Evolutionary conservation across 805 yeast genomes (phyloP).

Genomic region (Cyberlindnera bimundalis): DNA sequence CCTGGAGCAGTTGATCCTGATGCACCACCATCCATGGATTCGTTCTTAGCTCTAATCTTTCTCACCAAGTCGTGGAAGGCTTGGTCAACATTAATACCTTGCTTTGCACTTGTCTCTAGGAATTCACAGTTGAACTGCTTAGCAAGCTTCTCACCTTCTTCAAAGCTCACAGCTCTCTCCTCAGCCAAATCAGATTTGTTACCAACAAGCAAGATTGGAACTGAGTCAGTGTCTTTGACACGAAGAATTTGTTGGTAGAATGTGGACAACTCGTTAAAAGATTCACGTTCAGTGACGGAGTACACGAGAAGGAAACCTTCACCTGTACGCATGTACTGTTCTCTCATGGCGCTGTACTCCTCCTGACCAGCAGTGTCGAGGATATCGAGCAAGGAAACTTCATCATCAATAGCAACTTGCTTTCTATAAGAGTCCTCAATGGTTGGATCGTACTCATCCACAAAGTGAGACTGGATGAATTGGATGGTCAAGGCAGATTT

Average conservation of each 20-base stretch:
- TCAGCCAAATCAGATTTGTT: constrained; percentile 73
- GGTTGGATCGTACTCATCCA: constrained; percentile 97
- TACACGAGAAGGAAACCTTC: constrained; percentile 91
- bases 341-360: constrained; percentile 90
- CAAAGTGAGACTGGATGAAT: constrained; percentile 90
- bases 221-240: constrained; percentile 71
- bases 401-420: constrained; percentile 78
- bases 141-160: constrained; percentile 63
- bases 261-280: constrained; percentile 79
- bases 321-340: constrained; percentile 94
- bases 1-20: constrained; percentile 3
- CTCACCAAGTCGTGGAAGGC: constrained; percentile 71
- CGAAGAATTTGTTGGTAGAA: constrained; percentile 78
- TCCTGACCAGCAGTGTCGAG: constrained; percentile 99
- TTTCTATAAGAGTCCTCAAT: constrained; percentile 91
- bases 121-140: constrained; percentile 66
- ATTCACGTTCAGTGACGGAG: constrained; percentile 77
- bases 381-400: constrained; percentile 76
- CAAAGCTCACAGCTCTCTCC: constrained; percentile 69
- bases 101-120: constrained; percentile 91
- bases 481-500: constrained; percentile 95
- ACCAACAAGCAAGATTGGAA: constrained; percentile 80
- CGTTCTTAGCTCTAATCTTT: constrained; percentile 37
- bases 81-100: constrained; percentile 84
- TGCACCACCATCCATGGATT: constrained; percentile 8